These are phyloP conservation scores for Astrothelium macrocarpum DNA, from an alignment of 495 filamentous ascomycete genomes.

Conservation along the genomic window DNA sequence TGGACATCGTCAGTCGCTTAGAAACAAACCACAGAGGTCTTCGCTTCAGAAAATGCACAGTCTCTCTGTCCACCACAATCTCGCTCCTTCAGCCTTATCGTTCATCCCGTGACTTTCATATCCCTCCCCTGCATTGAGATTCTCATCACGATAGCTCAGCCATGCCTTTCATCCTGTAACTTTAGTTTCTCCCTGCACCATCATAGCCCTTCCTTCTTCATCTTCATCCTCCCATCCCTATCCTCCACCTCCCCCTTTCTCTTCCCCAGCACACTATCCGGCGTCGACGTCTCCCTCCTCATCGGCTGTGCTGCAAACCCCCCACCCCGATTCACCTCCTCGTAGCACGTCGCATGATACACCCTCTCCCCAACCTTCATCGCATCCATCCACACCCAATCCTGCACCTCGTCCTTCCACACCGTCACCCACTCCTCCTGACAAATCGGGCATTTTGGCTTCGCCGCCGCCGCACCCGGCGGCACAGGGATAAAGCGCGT, in stretches of 20 bases:
- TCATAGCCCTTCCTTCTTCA: slow-evolving; percentile 12
- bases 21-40: background rate
- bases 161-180: no score
- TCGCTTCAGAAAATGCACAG: background rate
- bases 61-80: background rate
- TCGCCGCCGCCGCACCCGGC: slow-evolving; percentile 58
- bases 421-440: slow-evolving; percentile 84
- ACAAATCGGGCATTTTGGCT: slow-evolving; percentile 78
- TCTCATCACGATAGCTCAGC: no score
- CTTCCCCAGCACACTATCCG: slow-evolving; percentile 31
- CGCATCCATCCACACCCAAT: slow-evolving; percentile 96
- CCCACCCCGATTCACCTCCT: slow-evolving; percentile 61
- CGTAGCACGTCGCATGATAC: slow-evolving; percentile 83
- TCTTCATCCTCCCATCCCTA: slow-evolving; percentile 10
- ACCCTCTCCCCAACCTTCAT: slow-evolving; percentile 65
- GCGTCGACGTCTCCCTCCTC: slow-evolving; percentile 21
- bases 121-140: no score
- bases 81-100: no score
- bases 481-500: slow-evolving; percentile 73
- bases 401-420: slow-evolving; percentile 85
- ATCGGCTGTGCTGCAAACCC: slow-evolving; percentile 4
- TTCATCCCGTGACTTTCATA: no score
- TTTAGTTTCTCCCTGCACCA: background rate
- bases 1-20: background rate
- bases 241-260: slow-evolving; percentile 29